phyloP scores from a whole-genome alignment of 1,284 basidiomycete genomes.

The Chondrostereum purpureum region DNA sequence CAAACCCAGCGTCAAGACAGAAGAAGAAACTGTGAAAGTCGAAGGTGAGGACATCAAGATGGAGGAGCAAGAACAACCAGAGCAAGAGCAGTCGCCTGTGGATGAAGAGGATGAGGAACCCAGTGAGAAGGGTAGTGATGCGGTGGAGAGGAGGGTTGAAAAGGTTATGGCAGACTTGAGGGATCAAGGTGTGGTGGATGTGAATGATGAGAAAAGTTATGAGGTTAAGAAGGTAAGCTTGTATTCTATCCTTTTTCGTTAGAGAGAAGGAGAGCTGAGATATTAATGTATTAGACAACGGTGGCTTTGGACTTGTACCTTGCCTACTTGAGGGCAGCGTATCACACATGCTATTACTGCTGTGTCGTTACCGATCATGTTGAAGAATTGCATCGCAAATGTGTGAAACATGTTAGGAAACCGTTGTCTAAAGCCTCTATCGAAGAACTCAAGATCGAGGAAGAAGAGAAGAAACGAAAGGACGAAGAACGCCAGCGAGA shows the following conservation, averaged over 20 bases:
- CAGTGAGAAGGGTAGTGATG: constrained; percentile 55
- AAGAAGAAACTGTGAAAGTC: constrained; percentile 20
- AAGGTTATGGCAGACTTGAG: constrained; percentile 63
- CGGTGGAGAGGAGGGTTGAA: constrained; percentile 69
- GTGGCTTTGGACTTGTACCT: constrained; percentile 81
- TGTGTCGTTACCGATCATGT: constrained; percentile 84
- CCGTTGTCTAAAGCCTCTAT: constrained; percentile 50
- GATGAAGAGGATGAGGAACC: constrained; percentile 52
- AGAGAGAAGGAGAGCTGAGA: not conserved
- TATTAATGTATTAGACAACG: constrained; percentile 41
- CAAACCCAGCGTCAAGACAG: constrained; percentile 24
- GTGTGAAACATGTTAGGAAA: constrained; percentile 84
- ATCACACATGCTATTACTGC: constrained; percentile 94
- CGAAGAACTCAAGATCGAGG: constrained; percentile 47
- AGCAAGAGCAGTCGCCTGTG: too few species aligned
- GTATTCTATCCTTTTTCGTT: constrained; percentile 6
- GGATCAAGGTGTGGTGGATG: constrained; percentile 52
- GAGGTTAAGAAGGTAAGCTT: constrained; percentile 59
- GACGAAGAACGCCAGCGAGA: constrained; percentile 2
- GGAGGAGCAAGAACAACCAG: constrained; percentile 23
- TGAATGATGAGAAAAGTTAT: constrained; percentile 55
- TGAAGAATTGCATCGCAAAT: constrained; percentile 91
- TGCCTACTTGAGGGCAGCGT: constrained; percentile 77
- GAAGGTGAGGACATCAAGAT: constrained; percentile 30
- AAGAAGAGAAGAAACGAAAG: constrained; percentile 30